phyloP scores from a whole-genome alignment of 176 grass and related monocot species.

The Aegilops tauschii region DNA sequence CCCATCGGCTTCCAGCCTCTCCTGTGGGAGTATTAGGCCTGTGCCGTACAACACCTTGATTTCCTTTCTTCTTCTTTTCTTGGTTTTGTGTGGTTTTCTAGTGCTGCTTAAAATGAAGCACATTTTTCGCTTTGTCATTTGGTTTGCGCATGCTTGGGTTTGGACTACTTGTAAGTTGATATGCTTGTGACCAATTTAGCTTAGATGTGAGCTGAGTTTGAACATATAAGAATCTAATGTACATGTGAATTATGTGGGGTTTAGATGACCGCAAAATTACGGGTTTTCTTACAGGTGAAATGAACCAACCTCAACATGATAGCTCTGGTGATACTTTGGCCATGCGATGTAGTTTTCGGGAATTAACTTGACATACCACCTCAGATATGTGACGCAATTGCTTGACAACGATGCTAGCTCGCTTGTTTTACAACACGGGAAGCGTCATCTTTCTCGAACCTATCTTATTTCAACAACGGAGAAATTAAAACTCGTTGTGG shows the following conservation, averaged over 20 bases:
- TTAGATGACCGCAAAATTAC: neutral
- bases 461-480: neutral
- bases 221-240: neutral
- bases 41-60: neutral
- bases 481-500: neutral
- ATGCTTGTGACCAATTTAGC: neutral
- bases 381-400: neutral
- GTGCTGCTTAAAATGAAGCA: neutral
- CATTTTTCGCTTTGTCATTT: neutral
- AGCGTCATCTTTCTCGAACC: neutral
- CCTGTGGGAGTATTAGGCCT: constrained; percentile 43
- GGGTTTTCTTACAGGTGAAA: neutral
- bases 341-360: neutral
- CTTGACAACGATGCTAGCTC: neutral
- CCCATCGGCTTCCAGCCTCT: constrained; percentile 36
- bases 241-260: neutral
- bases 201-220: neutral
- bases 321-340: neutral
- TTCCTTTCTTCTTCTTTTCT: neutral
- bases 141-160: neutral
- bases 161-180: neutral
- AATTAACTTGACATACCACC: neutral
- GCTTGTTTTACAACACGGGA: neutral
- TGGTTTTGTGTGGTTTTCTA: neutral
- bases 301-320: neutral